Evolutionary conservation across 2,329 filamentous ascomycete genomes (phyloP).

Genomic region (Onygenales sp.): DNA sequence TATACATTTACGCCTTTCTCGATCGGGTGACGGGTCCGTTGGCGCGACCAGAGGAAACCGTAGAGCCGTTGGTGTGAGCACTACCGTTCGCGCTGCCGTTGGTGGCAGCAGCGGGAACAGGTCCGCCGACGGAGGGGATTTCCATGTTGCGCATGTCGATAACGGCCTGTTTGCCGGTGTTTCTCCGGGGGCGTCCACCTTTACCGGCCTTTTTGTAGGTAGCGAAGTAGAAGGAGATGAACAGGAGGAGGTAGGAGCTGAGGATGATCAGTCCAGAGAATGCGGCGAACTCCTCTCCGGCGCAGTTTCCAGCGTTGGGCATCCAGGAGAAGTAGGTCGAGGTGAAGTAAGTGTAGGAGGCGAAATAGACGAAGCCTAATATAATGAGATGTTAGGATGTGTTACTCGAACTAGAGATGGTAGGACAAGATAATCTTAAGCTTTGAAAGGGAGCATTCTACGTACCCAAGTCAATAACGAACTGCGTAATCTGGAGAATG

Average conservation of each 20-base stretch:
- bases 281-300: conserved; percentile 85
- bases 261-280: conserved; percentile 79
- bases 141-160: conserved; percentile 75
- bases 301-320: conserved; percentile 70
- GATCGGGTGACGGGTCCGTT: conserved; percentile 37
- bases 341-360: conserved; percentile 87
- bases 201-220: conserved; percentile 62
- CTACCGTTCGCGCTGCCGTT: conserved; percentile 9
- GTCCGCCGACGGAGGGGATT: conserved; percentile 34
- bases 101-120: conserved; percentile 20
- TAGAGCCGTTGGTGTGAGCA: conserved; percentile 9
- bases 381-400: conserved; percentile 1
- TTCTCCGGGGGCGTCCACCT: conserved; percentile 29
- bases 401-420: background rate
- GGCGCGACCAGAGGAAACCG: conserved; percentile 29
- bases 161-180: conserved; percentile 71
- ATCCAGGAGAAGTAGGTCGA: conserved; percentile 72
- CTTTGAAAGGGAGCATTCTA: conserved; percentile 3
- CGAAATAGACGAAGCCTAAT: conserved; percentile 84
- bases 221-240: conserved; percentile 90
- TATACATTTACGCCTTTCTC: conserved; percentile 34
- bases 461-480: conserved; percentile 84
- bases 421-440: too few species aligned
- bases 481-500: conserved; percentile 85
- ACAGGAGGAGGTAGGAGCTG: conserved; percentile 82